Base-by-base conservation (phyloP, 148 eudicot species). In the Nepenthes gracilis region DNA sequence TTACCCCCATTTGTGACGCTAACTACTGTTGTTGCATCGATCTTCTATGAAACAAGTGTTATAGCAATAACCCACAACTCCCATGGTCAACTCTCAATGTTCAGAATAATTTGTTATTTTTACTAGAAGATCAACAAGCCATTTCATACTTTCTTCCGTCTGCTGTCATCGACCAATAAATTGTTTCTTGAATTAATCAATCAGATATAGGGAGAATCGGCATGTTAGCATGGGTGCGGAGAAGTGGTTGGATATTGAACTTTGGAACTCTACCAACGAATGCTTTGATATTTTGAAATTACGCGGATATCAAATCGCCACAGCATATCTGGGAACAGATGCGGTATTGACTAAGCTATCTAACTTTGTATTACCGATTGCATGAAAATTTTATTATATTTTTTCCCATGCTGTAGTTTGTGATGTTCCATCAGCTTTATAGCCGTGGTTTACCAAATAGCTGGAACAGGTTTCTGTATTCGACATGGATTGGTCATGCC, bases 221-320 rank as follows among this genome's bases (percentile, higher is more conserved):
- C 88, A 84, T 77, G 88, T 92, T 48, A 92, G 98, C 80, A 88
- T 82, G 96, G 98, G 98, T 40, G 90, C 98, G 35, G 98, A 92
- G 76, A 92, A 92, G 76, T 92, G 98, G 98, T 69, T 92, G 72
- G 98, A 92, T 76, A 79, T 92, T 67, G 98, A 92, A 78, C 77
- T 82, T 57, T 92, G 98, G 98, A 68, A 80, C 69, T 80, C 90
- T 43, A 69, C 82, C 56, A 70, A 64, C 49, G 90, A 92, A 68
- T 92, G 98, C 84, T 88, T 92, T 64, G 72, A 73, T 65, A 78
- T 48, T 61, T 64, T 92, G 62, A 92, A 77, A 72, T 81, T 90
- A 52, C 96, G 98, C 47, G 98, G 98, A 40, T 88, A 85, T 78
- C 80, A 91, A 75, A 85, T 92, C 61, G 91, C 98, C 49, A 85